Evolutionary conservation across 2,329 filamentous ascomycete genomes (phyloP).

Genomic region (Fusarium secorum): DNA sequence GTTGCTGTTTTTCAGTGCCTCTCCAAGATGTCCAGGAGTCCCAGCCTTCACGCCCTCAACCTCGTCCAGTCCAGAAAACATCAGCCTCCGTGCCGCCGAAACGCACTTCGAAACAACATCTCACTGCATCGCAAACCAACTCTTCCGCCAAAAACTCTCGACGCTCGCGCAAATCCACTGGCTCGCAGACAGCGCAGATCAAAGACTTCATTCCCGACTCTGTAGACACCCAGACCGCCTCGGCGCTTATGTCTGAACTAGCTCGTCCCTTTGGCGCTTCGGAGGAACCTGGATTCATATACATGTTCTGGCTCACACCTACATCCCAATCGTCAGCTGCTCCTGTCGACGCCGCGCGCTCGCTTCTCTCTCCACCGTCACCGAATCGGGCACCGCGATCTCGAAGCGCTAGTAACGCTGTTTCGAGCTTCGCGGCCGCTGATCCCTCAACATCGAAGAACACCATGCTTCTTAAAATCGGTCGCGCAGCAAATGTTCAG

Average conservation of each 20-base stretch:
- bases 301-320: slow-evolving; percentile 97
- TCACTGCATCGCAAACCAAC: slow-evolving; percentile 27
- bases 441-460: slow-evolving; percentile 31
- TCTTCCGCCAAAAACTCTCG: slow-evolving; percentile 44
- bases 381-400: slow-evolving; percentile 47
- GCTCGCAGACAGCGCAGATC: slow-evolving; percentile 44
- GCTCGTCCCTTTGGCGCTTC: slow-evolving; percentile 73
- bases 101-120: slow-evolving; percentile 27
- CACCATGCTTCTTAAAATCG: slow-evolving; percentile 74
- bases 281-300: slow-evolving; percentile 88
- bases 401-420: slow-evolving; percentile 63
- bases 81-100: slow-evolving; percentile 33
- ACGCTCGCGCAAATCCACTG: slow-evolving; percentile 43
- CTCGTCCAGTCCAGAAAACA: slow-evolving; percentile 54
- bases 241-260: slow-evolving; percentile 78
- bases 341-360: slow-evolving; percentile 65
- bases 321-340: slow-evolving; percentile 55
- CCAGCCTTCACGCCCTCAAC: slow-evolving; percentile 55
- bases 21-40: slow-evolving; percentile 53
- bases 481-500: slow-evolving; percentile 81
- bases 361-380: slow-evolving; percentile 63
- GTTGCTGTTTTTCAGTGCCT: slow-evolving; percentile 63
- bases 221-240: slow-evolving; percentile 72
- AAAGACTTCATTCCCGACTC: slow-evolving; percentile 70
- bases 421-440: slow-evolving; percentile 57